A percentile compares a stretch with the other conserved stretches of the same genome.
phyloP scores from a whole-genome alignment of 176 grass and related monocot species.

The Aegilops tauschii region DNA sequence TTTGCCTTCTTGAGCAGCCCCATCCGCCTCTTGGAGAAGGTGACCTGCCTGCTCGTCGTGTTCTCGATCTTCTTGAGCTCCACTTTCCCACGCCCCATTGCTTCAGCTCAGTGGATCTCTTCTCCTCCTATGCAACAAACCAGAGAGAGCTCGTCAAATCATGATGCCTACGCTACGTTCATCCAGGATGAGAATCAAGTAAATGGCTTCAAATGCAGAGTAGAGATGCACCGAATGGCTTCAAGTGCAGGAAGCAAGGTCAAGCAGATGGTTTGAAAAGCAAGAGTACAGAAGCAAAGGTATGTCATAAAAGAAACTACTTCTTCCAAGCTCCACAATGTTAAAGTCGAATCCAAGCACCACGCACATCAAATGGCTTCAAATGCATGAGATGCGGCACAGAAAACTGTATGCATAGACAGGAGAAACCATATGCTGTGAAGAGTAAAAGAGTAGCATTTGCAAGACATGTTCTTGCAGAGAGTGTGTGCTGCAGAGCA shows the following conservation, averaged over 20 bases:
- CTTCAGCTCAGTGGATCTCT: background rate
- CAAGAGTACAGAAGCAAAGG: background rate
- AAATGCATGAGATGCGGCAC: background rate
- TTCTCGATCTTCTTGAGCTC: conserved; percentile 90
- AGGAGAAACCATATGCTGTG: background rate
- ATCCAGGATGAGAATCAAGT: background rate
- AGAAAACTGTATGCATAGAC: background rate
- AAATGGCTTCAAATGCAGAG: conserved; percentile 15
- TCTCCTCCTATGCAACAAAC: conserved; percentile 14
- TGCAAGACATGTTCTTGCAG: conserved; percentile 6
- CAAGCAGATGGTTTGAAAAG: background rate
- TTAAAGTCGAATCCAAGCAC: background rate
- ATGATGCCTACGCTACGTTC: conserved; percentile 17
- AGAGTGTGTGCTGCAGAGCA: background rate
- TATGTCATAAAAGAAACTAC: background rate
- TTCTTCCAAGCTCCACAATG: conserved; percentile 10
- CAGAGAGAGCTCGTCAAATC: background rate
- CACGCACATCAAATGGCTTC: background rate
- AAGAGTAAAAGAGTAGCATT: background rate
- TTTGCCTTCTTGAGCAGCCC: conserved; percentile 82
- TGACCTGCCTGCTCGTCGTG: conserved; percentile 65
- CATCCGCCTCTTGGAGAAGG: conserved; percentile 80
- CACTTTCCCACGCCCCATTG: conserved; percentile 80
- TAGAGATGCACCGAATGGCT: background rate
- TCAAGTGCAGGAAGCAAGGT: background rate